These are phyloP conservation scores for Tetraselmis striata DNA, from an alignment of 139 green algal species.

Conservation along the genomic window DNA sequence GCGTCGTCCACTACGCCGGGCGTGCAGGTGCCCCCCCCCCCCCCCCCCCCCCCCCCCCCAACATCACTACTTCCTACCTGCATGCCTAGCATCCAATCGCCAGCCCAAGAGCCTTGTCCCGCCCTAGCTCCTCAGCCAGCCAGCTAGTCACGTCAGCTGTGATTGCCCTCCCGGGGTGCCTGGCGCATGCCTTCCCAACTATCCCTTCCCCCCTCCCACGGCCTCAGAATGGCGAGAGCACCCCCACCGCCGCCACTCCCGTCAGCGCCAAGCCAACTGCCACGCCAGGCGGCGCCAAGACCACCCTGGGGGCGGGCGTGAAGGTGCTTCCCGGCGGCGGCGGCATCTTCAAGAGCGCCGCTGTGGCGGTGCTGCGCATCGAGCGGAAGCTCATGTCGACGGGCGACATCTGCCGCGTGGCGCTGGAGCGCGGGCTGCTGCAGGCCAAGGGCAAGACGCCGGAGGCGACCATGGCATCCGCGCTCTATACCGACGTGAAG, in stretches of 20 bases:
- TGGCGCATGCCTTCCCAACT: no score
- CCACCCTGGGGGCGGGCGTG: neutral
- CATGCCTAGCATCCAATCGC: neutral
- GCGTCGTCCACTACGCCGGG: neutral
- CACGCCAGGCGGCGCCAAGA: neutral
- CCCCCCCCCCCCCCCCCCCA: neutral
- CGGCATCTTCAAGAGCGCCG: conserved; percentile 75
- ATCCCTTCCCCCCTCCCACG: no score
- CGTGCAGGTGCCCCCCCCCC: neutral
- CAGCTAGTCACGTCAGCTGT: no score
- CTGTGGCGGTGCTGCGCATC: conserved; percentile 54
- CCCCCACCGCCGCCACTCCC: neutral
- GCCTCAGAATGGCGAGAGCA: neutral
- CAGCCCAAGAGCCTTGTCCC: no score
- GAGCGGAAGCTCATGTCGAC: conserved; percentile 72
- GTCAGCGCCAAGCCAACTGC: neutral
- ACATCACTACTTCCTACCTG: neutral
- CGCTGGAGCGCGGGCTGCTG: conserved; percentile 55
- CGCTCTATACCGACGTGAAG: conserved; percentile 82
- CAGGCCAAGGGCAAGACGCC: conserved; percentile 70
- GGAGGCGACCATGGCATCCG: conserved; percentile 79
- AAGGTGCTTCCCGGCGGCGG: conserved; percentile 25
- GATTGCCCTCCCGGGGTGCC: neutral
- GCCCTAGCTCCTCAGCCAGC: no score
- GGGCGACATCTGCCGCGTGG: conserved; percentile 43